Base-by-base conservation (phyloP, 129 eudicot genomes). In the Flaveria sonorensis region DNA sequence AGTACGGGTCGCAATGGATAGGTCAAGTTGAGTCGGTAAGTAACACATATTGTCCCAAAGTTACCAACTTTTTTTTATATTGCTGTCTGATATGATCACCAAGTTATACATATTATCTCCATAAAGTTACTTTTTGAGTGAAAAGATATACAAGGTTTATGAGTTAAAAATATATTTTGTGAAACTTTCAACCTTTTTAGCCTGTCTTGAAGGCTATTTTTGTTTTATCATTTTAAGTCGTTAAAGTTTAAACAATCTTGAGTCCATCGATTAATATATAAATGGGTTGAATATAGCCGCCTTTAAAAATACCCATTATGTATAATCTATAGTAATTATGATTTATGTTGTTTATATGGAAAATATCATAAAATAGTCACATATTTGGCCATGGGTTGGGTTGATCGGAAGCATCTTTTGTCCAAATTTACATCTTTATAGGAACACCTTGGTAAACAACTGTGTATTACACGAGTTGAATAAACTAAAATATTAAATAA, bases 181-280 rank as follows among this genome's bases (percentile, higher is more conserved):
- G 10, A 21, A 71, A 71, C 50, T 71, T 71, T 71, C 32, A 32
- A 71, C 47, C 18, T 39, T 65, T 18, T 23, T 28, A 4, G 32
- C 32, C 32, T 28, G 32, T 28, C 4, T 28, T 28, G 32, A 28
- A 18, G 21, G 30, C 16, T 42, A 66, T 6, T 26, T 16, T 48
- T 14, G 3, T 10, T 60, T 16, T 47, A 70, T 70, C 2, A 23
- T 3, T 19, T 68, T 68, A 6, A 68, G 20, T 18, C 14, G 57
- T 45, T 69, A 45, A 10, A 45, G 7, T 21, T 6, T 45, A 42
- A 69, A 26, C 10, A 28, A 14, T 36, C 74, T 23, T 21, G 32
- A 28, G 32, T 28, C 32, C 4, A 28, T 28, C 32, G 2, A 28
- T 4, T 30, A 30, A 4, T 50, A 48, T 0, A 7, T 71, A 51